Evolutionary conservation across 371 early-diverging fungal species (phyloP).

Genomic region (Mortierella sp.): DNA sequence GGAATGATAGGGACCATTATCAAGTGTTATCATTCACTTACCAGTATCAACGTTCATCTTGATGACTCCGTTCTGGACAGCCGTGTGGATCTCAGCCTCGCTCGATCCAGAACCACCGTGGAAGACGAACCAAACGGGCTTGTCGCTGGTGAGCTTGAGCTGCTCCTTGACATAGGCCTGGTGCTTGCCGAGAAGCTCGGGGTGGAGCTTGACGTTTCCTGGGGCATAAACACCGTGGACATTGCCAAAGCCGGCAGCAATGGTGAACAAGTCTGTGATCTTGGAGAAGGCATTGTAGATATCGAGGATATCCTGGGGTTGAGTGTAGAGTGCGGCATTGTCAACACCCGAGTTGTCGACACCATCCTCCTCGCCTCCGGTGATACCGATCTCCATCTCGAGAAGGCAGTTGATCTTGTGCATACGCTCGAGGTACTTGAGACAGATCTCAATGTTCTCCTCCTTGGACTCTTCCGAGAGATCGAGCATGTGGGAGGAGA

Average conservation of each 20-base stretch:
- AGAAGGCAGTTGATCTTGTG: constrained; percentile 83
- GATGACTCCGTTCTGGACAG: constrained; percentile 85
- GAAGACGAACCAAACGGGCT: constrained; percentile 94
- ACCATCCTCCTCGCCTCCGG: constrained; percentile 96
- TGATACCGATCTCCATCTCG: constrained; percentile 97
- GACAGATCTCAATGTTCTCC: constrained; percentile 88
- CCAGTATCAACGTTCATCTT: constrained; percentile 96
- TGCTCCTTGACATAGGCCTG: constrained; percentile 82
- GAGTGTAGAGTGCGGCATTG: constrained; percentile 88
- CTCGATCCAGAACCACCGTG: constrained; percentile 94
- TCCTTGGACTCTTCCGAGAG: constrained; percentile 91
- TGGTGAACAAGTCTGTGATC: constrained; percentile 85
- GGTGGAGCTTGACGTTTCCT: constrained; percentile 90
- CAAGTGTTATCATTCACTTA: constrained; percentile 15
- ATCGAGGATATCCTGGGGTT: constrained; percentile 93
- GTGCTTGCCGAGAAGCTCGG: constrained; percentile 88
- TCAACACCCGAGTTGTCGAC: constrained; percentile 92
- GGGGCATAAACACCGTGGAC: constrained; percentile 95
- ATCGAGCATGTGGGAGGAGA: constrained; percentile 96
- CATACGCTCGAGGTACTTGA: constrained; percentile 90
- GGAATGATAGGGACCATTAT: background rate
- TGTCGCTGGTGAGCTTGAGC: constrained; percentile 60
- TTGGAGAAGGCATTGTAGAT: constrained; percentile 83
- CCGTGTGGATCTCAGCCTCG: constrained; percentile 81
- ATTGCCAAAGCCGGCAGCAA: constrained; percentile 93